Conservation (phyloP, 2,329 filamentous ascomycete species). For the Neophaeococcomyces mojaviensis region DNA sequence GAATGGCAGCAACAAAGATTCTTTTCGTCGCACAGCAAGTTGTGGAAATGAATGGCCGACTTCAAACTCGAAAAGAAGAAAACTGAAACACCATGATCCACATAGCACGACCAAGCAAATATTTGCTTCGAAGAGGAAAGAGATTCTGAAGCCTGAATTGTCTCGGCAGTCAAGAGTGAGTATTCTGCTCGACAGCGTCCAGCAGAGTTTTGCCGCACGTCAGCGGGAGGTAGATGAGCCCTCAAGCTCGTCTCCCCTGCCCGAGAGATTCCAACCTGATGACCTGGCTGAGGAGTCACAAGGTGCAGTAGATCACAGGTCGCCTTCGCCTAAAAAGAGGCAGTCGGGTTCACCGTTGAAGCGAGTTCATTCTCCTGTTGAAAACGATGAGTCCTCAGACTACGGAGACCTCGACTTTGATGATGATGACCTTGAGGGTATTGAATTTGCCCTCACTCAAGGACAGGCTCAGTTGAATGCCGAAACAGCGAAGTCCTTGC, state of each 20-base stretch:
- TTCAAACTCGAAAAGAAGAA: conserved; percentile 55
- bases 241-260: conserved; percentile 39
- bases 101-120: conserved; percentile 40
- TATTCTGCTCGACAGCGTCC: conserved; percentile 60
- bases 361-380: background rate
- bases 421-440: conserved; percentile 40
- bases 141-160: conserved; percentile 31
- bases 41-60: conserved; percentile 63
- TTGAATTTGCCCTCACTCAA: conserved; percentile 22
- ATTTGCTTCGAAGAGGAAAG: conserved; percentile 35
- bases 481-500: background rate
- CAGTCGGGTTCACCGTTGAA: background rate
- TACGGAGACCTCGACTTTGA: conserved; percentile 32
- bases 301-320: background rate
- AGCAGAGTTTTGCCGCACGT: conserved; percentile 39
- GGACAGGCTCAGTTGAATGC: background rate
- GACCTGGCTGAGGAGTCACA: background rate
- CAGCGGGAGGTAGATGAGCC: conserved; percentile 26
- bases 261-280: conserved; percentile 19
- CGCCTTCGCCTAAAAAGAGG: conserved; percentile 1
- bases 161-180: conserved; percentile 41
- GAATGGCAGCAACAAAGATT: conserved; percentile 37
- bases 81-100: conserved; percentile 42
- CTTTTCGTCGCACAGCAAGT: conserved; percentile 58
- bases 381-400: conserved; percentile 9